These are phyloP conservation scores for Pseudogymnoascus sp. DNA, from an alignment of 2,329 filamentous ascomycete species.

Conservation along the genomic window DNA sequence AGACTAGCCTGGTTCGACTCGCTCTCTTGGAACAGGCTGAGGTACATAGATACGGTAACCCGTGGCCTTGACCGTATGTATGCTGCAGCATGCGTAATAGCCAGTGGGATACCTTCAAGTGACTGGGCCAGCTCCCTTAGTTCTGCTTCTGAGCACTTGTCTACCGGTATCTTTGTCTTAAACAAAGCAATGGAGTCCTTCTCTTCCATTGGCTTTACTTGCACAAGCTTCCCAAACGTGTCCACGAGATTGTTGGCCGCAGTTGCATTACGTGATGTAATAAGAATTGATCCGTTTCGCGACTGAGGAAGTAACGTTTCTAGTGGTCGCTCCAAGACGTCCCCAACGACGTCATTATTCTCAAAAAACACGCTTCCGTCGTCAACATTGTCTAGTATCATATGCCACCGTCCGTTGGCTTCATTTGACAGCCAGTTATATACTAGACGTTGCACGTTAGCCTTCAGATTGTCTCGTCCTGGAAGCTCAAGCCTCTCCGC, in stretches of 20 bases:
- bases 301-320: no score
- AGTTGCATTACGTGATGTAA: no score
- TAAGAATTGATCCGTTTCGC: no score
- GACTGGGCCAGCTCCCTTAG: neutral
- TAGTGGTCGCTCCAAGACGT: no score
- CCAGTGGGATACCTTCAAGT: no score
- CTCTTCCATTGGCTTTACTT: no score
- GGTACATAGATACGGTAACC: neutral
- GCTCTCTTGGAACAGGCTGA: neutral
- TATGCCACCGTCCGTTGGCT: slow-evolving; percentile 21
- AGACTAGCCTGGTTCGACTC: neutral
- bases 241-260: no score
- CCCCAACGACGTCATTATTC: no score
- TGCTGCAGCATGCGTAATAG: no score
- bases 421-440: slow-evolving; percentile 8
- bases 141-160: neutral
- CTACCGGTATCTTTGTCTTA: neutral
- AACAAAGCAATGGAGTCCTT: no score
- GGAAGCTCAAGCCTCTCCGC: slow-evolving; percentile 11
- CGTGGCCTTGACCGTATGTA: slow-evolving; percentile 9
- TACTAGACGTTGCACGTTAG: neutral
- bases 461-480: neutral
- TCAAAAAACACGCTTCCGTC: no score
- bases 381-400: slow-evolving; percentile 26
- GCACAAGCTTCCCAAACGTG: no score